Percentiles rank a stretch among this genome's conserved stretches.
These are phyloP conservation scores for Phytophthora syringae DNA, from an alignment of 352 stramenopile genomes.

Conservation along the genomic window DNA sequence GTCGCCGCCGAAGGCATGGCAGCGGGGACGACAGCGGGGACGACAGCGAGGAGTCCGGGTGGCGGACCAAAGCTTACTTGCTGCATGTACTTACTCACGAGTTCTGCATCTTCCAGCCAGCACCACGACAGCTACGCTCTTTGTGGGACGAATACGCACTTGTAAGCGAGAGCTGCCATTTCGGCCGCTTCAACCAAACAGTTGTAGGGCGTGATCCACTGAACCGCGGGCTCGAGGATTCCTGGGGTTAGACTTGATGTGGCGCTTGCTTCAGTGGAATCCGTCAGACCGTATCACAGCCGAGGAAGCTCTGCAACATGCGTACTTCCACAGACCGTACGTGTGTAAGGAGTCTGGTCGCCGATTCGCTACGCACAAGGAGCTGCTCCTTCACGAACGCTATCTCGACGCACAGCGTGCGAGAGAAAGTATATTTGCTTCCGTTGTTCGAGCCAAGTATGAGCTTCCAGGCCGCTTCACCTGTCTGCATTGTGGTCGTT, in stretches of 20 bases:
- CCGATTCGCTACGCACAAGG: slow-evolving; percentile 65
- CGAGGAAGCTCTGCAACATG: slow-evolving; percentile 78
- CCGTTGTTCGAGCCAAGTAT: slow-evolving; percentile 57
- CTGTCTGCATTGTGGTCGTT: slow-evolving; percentile 68
- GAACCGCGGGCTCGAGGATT: slow-evolving; percentile 86
- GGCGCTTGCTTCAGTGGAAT: slow-evolving; percentile 94
- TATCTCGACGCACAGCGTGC: slow-evolving; percentile 65
- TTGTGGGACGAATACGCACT: slow-evolving; percentile 77
- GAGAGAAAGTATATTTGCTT: slow-evolving; percentile 56
- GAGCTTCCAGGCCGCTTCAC: slow-evolving; percentile 54
- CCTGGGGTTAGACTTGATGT: slow-evolving; percentile 93
- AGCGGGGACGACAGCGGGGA: slow-evolving; percentile 21
- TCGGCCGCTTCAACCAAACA: slow-evolving; percentile 93
- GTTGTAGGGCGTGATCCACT: slow-evolving; percentile 91
- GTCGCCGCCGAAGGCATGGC: slow-evolving; percentile 27
- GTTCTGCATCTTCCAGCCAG: slow-evolving; percentile 84
- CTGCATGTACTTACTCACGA: slow-evolving; percentile 84
- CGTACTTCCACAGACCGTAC: slow-evolving; percentile 89
- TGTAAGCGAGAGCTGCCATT: slow-evolving; percentile 82
- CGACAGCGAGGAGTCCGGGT: slow-evolving; percentile 25
- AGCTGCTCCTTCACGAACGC: slow-evolving; percentile 64
- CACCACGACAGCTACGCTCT: slow-evolving; percentile 55
- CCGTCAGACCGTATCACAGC: slow-evolving; percentile 88
- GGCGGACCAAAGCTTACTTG: slow-evolving; percentile 68
- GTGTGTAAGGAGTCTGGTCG: slow-evolving; percentile 63